Evolutionary conservation across 192 early-diverging fungal species (phyloP).

Genomic region (Podila horticola): DNA sequence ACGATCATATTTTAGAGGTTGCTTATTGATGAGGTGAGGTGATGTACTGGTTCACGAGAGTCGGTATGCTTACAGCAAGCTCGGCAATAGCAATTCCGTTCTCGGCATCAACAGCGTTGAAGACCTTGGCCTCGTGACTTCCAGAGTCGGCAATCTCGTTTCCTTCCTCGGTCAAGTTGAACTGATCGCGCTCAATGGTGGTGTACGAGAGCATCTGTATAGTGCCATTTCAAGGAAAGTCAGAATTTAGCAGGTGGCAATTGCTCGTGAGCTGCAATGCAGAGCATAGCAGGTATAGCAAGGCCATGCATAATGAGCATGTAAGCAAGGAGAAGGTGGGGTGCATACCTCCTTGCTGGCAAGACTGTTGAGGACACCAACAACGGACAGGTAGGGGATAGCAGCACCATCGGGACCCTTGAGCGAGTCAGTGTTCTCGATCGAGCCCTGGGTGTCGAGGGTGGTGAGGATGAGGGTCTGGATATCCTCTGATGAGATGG

Average conservation of each 20-base stretch:
- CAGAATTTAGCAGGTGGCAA: background rate
- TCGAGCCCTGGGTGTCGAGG: conserved; percentile 76
- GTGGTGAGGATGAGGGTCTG: conserved; percentile 68
- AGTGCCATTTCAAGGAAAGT: background rate
- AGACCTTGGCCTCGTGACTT: conserved; percentile 94
- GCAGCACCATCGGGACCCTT: conserved; percentile 61
- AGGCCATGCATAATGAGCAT: background rate
- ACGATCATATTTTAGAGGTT: background rate
- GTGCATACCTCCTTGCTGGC: conserved; percentile 80
- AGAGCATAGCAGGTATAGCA: background rate
- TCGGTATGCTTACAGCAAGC: conserved; percentile 67
- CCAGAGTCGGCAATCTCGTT: conserved; percentile 84
- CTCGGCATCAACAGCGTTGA: conserved; percentile 82
- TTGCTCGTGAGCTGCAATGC: conserved; percentile 12
- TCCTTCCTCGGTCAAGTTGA: conserved; percentile 91
- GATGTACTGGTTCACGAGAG: background rate
- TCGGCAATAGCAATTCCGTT: conserved; percentile 90
- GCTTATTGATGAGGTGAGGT: background rate
- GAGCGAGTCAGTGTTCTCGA: conserved; percentile 76
- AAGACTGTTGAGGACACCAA: conserved; percentile 88
- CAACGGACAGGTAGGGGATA: conserved; percentile 73
- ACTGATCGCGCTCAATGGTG: conserved; percentile 81
- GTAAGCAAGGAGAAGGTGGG: background rate
- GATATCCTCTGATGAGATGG: conserved; percentile 54
- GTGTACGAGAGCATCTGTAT: conserved; percentile 83